A percentile compares a stretch with the other conserved stretches of the same genome.
phyloP scores from a whole-genome alignment of 176 grass and related monocot genomes.

The Aegilops sharonensis region DNA sequence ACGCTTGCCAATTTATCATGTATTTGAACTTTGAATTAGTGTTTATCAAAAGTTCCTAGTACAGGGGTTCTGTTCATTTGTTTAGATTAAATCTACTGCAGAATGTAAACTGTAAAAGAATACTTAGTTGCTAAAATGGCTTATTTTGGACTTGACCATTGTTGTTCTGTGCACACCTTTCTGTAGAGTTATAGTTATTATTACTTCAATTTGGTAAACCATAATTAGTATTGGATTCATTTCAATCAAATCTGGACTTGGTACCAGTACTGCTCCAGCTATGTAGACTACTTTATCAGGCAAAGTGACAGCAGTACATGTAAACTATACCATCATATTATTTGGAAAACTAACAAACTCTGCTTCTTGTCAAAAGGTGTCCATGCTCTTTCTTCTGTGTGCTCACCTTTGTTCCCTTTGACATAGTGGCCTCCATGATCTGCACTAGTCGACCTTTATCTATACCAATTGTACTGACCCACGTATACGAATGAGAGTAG shows the following conservation, averaged over 20 bases:
- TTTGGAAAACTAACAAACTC: neutral
- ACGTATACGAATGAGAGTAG: neutral
- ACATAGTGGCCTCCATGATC: neutral
- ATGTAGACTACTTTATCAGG: neutral
- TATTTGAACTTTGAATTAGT: neutral
- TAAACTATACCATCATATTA: neutral
- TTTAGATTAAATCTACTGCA: neutral
- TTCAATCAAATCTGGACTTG: neutral
- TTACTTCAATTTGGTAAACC: neutral
- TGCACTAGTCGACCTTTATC: neutral
- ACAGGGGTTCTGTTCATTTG: neutral
- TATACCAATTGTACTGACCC: neutral
- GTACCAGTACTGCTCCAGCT: neutral
- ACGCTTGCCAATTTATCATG: conserved; percentile 7
- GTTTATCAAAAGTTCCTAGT: neutral
- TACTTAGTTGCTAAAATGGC: neutral
- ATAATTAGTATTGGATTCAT: neutral
- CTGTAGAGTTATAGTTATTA: neutral
- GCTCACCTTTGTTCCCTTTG: neutral
- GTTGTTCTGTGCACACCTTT: neutral
- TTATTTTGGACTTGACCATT: neutral
- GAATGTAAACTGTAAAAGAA: neutral
- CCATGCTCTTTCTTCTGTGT: neutral
- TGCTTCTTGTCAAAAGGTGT: neutral
- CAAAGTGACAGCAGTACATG: neutral